Base-by-base conservation (phyloP, 441 rosid genomes). In the Hypseocharis bilobata region DNA sequence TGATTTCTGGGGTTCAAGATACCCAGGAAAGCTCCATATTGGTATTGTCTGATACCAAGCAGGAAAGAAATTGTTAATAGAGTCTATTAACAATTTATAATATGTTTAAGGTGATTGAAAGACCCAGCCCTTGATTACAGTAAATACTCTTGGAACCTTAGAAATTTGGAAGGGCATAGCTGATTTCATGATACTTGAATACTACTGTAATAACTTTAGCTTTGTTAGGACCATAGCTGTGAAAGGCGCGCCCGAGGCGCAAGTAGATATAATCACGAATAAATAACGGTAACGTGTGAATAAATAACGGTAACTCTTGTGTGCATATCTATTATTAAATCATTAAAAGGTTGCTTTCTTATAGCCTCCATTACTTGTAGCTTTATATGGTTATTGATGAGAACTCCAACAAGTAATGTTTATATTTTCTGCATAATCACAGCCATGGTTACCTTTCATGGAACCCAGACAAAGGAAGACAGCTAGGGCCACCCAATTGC, bases 381-480 rank as follows among this genome's bases (percentile, higher is more conserved):
- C 30, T 11, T 55, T 55, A 25, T 26, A 13, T 36, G 34, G 13
- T 36, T 16, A 3, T 3, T 61, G 26, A 13, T 61, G 27, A 23
- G 1, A 16, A 56, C 20, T 29, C 1, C 20, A 16, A 3, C 26
- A 54, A 62, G 0, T 69, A 38, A 30, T 59, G 17, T 26, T 45
- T 51, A 4, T 1, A 3, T 38, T 66, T 44, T 71, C 49, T 75
- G 36, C 56, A 55, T 75, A 36, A 62, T 29, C 19, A 25, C 74
- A 86, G 95, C 66, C 64, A 56, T 64, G 74, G 29, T 83, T 90
- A 71, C 92, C 92, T 14, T 90, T 85, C 63, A 88, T 90, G 96
- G 80, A 84, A 42, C 73, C 64, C 56, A 77, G 68, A 68, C 84
- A 70, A 62, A 78, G 68, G 65, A 90, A 67, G 74, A 88, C 91